Percentiles rank a stretch among this genome's conserved stretches.
These are phyloP conservation scores for Benincasa hispida DNA, from an alignment of 306 rosid genomes.

Conservation along the genomic window DNA sequence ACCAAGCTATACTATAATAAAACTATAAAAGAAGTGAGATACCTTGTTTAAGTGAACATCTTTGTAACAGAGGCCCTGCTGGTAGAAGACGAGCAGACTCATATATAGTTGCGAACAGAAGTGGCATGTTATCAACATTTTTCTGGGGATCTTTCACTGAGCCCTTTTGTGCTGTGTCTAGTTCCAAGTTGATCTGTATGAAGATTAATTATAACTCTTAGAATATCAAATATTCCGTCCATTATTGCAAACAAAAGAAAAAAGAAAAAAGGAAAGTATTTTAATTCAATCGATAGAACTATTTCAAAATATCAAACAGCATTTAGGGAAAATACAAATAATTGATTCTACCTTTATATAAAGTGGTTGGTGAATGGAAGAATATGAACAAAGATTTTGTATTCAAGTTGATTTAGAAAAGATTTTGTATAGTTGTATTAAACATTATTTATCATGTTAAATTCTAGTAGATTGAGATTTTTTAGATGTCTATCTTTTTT, in stretches of 20 bases:
- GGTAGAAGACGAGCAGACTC: slow-evolving; percentile 76
- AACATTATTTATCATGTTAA: no score
- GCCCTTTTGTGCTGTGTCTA: slow-evolving; percentile 22
- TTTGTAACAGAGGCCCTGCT: slow-evolving; percentile 51
- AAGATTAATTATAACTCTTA: slow-evolving; percentile 7
- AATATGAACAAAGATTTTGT: not conserved
- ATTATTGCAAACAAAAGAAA: not conserved
- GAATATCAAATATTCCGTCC: not conserved
- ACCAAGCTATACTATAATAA: not conserved
- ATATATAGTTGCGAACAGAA: slow-evolving; percentile 62
- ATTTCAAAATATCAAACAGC: not conserved
- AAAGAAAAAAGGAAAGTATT: not conserved
- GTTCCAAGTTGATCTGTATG: slow-evolving; percentile 54
- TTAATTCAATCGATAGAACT: not conserved
- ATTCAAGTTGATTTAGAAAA: not conserved
- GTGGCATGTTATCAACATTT: slow-evolving; percentile 45
- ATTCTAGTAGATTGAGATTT: not conserved
- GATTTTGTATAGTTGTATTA: no score
- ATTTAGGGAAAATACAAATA: not conserved
- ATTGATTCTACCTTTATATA: not conserved
- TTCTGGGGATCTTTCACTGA: slow-evolving; percentile 29
- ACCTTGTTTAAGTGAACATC: slow-evolving; percentile 72
- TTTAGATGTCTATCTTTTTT: not conserved
- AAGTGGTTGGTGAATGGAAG: not conserved
- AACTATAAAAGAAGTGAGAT: slow-evolving; percentile 8